Evolutionary conservation across 106 monocot species (phyloP), one percentile per base, ranked within the genome.

Genomic region (Alisma plantagoaquatica): DNA sequence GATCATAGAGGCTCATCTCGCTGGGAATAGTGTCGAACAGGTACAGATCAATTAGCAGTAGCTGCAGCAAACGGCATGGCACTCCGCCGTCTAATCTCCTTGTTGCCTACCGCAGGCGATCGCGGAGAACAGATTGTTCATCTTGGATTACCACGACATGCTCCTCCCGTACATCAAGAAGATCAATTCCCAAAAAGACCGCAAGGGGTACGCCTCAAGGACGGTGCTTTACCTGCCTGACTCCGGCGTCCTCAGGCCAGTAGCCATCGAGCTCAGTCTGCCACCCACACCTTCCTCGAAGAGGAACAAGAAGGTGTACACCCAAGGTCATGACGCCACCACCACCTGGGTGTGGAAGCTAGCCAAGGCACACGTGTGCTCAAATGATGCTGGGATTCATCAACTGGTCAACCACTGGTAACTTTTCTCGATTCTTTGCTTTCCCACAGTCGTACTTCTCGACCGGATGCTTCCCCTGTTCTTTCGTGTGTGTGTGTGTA

Each of bases 401-500:
- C 80, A 94, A 54, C 80, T 94, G 10, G 69, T 80, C 43, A 68
- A 23, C 58, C 93, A 94, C 61, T 83, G 93, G 93, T 83, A 58
- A 3, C 3, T 2, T 23, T 63, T 16, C 2, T 21, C 19, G 27
- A 9, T 25, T 32, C 2, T 23, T 4, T 27, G 23, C 58, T 51
- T 51, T 21, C 7, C 23, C 5, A 51, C 10, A 51, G 23, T 26
- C 19, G 11, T 24, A 26, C 50, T 10, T 50, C 10, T 20, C 25
- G 0, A 12, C 2, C 27, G 23, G 2, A 50, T 24, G 23, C 27
- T 11, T 9, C 6, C 5, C 50, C 27, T 0, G 1, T 8, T 24
- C 27, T 26, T n/a, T 26, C 10, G 24, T 6, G 26, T n/a, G n/a
- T n/a, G n/a, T n/a, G n/a, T n/a, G n/a, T n/a, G n/a, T n/a, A n/a